phyloP scores from a whole-genome alignment of 1,139 yeast species.

The Trichomonascaceae sp. region DNA sequence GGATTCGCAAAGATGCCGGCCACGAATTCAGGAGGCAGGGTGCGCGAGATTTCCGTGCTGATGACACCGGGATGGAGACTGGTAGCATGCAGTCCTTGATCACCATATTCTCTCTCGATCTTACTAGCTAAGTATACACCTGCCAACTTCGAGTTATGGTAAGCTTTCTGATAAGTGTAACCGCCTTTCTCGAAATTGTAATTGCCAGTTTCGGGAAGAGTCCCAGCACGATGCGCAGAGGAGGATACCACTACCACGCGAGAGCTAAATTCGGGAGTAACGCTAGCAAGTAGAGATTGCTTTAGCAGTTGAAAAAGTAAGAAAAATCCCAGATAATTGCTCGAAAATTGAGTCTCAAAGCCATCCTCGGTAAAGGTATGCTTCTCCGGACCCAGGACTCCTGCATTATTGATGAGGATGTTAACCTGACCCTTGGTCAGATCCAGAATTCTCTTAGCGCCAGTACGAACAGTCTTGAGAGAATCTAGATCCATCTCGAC shows the following conservation, averaged over 20 bases:
- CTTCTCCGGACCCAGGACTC: constrained; percentile 66
- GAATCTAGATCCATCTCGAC: constrained; percentile 3
- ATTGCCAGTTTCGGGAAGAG: constrained; percentile 10
- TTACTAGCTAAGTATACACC: constrained; percentile 23
- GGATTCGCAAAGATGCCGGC: too few species aligned
- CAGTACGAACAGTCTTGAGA: background rate
- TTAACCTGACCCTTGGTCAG: background rate
- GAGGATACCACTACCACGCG: constrained; percentile 63
- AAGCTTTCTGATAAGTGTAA: constrained; percentile 18
- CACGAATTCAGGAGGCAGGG: background rate
- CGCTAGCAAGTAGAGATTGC: background rate
- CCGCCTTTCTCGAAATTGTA: constrained; percentile 11
- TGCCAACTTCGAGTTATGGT: constrained; percentile 18
- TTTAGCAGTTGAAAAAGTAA: constrained; percentile 14
- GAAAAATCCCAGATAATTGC: constrained; percentile 69
- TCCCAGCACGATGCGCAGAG: constrained; percentile 44
- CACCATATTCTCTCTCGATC: constrained; percentile 25
- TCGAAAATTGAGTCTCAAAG: constrained; percentile 66
- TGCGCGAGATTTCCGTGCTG: background rate
- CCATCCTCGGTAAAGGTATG: constrained; percentile 52
- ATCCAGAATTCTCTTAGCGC: too few species aligned
- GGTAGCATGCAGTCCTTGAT: constrained; percentile 11
- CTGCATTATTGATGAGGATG: constrained; percentile 55
- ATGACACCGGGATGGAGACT: constrained; percentile 15
- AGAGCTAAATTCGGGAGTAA: constrained; percentile 29